These are phyloP conservation scores for Leucocoprinus leucothites DNA, from an alignment of 768 basidiomycete species.

Conservation along the genomic window DNA sequence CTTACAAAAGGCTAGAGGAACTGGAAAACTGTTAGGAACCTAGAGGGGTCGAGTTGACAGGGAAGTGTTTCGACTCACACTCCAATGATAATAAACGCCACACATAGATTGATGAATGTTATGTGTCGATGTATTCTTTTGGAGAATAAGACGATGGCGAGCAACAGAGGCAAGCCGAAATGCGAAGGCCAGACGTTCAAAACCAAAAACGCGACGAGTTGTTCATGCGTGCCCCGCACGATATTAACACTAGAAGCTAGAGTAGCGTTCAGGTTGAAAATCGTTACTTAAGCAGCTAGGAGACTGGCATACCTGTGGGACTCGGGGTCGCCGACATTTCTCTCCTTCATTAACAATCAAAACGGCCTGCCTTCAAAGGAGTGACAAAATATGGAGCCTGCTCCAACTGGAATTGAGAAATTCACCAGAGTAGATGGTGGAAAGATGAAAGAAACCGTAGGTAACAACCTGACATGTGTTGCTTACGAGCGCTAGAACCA, in stretches of 20 bases:
- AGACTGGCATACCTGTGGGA: neutral
- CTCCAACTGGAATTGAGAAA: neutral
- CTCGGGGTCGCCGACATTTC: neutral
- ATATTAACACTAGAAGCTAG: slow-evolving; percentile 26
- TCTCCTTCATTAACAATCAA: neutral
- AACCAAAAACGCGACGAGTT: slow-evolving; percentile 39
- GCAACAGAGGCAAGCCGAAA: slow-evolving; percentile 42
- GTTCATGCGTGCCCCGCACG: slow-evolving; percentile 36
- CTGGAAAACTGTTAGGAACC: slow-evolving; percentile 18
- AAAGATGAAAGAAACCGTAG: neutral
- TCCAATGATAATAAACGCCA: slow-evolving; percentile 44
- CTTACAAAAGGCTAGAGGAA: slow-evolving; percentile 39
- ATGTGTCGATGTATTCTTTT: slow-evolving; percentile 41
- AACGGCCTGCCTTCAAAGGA: neutral
- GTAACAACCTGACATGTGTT: neutral
- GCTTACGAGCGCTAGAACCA: neutral
- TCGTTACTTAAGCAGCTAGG: slow-evolving; percentile 11
- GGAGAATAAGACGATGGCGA: slow-evolving; percentile 36
- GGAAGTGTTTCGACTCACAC: slow-evolving; percentile 27
- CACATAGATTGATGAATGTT: slow-evolving; percentile 43
- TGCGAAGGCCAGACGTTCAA: slow-evolving; percentile 51
- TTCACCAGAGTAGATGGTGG: neutral
- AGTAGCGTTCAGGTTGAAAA: too few species aligned
- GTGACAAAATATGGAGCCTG: neutral
- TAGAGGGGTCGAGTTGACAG: neutral